Percentiles rank a stretch among this genome's conserved stretches.
phyloP scores from a whole-genome alignment of 163 green algal species.

The Chlorella variabilis region DNA sequence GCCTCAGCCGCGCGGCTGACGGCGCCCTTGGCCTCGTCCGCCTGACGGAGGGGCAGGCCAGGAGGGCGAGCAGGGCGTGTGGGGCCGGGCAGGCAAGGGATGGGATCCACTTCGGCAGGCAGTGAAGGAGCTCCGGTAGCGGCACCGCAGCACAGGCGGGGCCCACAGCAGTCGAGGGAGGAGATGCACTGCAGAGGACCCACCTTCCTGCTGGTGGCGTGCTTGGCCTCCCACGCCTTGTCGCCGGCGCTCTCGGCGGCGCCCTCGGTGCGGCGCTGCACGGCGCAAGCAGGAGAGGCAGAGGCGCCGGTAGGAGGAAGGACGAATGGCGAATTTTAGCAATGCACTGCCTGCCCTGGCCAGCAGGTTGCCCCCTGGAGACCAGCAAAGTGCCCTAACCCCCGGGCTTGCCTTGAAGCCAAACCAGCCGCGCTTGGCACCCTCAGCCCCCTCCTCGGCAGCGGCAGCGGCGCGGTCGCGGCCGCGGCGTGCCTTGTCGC shows the following conservation, averaged over 20 bases:
- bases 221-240: not conserved
- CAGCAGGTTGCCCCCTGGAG: no score
- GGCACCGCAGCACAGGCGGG: no score
- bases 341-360: no score
- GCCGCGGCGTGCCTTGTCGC: not conserved
- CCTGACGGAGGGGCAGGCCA: not conserved
- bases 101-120: no score
- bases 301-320: no score
- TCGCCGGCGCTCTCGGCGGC: not conserved
- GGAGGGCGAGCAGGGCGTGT: no score
- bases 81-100: no score
- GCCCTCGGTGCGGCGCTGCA: constrained; percentile 15
- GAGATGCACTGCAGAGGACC: no score
- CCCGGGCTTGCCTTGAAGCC: constrained; percentile 19
- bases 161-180: no score
- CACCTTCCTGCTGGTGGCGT: constrained; percentile 3
- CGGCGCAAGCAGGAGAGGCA: not conserved
- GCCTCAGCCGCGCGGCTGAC: not conserved
- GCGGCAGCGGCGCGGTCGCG: not conserved
- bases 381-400: not conserved
- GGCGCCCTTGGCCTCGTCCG: constrained; percentile 8
- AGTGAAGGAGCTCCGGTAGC: no score
- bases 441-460: not conserved
- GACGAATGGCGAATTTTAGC: no score
- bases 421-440: constrained; percentile 32